Conservation (phyloP, 805 yeast species). For the Ogataea pini region DNA sequence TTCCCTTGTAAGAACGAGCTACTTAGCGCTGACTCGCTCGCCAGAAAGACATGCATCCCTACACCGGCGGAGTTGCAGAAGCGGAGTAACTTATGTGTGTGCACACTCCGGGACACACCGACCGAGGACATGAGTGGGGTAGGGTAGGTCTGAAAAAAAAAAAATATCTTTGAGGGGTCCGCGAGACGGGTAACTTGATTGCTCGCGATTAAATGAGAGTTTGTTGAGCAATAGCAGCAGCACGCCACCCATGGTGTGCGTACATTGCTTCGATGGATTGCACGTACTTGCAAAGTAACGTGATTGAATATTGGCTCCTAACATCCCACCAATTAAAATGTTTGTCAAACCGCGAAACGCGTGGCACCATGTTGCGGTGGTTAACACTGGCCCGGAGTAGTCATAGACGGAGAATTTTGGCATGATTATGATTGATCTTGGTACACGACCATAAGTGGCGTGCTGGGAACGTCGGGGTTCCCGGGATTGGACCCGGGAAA, state of each 20-base stretch:
- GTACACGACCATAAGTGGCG: slow-evolving; percentile 14
- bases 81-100: neutral
- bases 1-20: no score
- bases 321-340: neutral
- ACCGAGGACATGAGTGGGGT: slow-evolving; percentile 3
- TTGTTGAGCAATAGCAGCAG: no score
- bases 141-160: neutral
- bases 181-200: slow-evolving; percentile 1
- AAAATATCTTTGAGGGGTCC: neutral
- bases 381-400: slow-evolving; percentile 24
- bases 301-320: neutral
- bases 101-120: slow-evolving; percentile 5
- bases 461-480: neutral
- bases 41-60: slow-evolving; percentile 1
- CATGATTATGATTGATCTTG: slow-evolving; percentile 12
- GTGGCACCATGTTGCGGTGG: slow-evolving; percentile 10
- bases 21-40: neutral
- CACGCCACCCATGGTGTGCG: no score
- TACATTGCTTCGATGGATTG: no score
- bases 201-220: no score
- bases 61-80: slow-evolving; percentile 3
- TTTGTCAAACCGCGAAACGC: no score
- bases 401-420: slow-evolving; percentile 16
- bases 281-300: neutral
- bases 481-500: no score